Base-by-base conservation (phyloP, 106 monocot genomes). In the Phalaenopsis equestris region DNA sequence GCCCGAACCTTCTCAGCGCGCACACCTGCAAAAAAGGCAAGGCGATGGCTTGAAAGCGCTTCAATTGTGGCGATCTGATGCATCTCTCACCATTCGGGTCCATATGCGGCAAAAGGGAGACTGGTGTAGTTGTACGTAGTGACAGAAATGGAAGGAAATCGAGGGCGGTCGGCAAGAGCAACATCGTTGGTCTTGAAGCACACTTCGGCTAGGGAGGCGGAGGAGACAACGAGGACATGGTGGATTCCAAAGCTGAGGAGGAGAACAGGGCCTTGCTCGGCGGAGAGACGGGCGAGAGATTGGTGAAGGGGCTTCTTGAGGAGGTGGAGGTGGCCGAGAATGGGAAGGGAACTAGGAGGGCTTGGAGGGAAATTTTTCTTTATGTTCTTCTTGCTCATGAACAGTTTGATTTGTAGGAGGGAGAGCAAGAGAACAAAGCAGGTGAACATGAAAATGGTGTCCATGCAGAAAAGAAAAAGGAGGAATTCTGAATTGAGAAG, bases 271-370 rank as follows among this genome's bases (percentile, higher is more conserved):
- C 87, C 90, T 78, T 88, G 47, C 67, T n/a, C 73, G 67, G 77
- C 23, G 8, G 90, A 49, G 42, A 91, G 79, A 39, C 14, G 9
- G 75, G 84, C 42, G 2, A 91, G 82, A 41, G 80, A 24, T 39
- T 41, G 84, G 84, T 88, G 91, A 11, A 91, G 77, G 16, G 91
- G 88, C 42, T 78, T 82, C 12, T 79, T 78, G 67, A 88, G 21
- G 78, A 83, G 88, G 78, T 88, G 88, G 79, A 90, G 87, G 52
- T 90, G 90, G 81, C 90, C 90, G 8, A 90, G 8, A 78, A 21
- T 30, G 73, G 46, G 12, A 45, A 36, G 65, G 12, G 17, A 58
- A n/a, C n/a, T n/a, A 49, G 57, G 75, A 0, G 75, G 56, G 73
- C 37, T 67, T 37, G 67, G 67, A 11, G 36, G 67, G 36, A 30